Base-by-base conservation (phyloP, 2,329 filamentous ascomycete species). In the Ascochyta fabae region DNA sequence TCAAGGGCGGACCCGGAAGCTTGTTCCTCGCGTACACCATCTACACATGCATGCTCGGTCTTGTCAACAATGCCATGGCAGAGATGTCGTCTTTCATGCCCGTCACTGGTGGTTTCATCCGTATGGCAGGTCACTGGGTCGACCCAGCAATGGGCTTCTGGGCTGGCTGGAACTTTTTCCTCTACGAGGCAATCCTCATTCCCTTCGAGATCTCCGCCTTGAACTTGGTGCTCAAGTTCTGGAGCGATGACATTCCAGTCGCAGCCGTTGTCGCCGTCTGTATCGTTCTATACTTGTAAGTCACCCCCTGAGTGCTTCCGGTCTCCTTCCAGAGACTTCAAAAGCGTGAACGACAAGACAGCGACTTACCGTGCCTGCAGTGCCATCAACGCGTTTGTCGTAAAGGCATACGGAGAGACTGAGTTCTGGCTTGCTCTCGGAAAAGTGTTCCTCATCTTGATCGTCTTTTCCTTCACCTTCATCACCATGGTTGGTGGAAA, bases 61-160 rank as follows among this genome's bases (percentile, higher is more conserved):
- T 85, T 44, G 82, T 87, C 70, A 87, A 87, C 78, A 87, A 86
- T 67, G 81, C 80, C 56, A 77, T 86, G 51, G 85, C 86, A 6
- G 86, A 88, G 69, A 88, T 88, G 85, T 77, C 46, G 77, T 81
- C 35, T 79, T 82, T 81, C 55, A 84, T 86, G 78, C 86, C 86
- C 22, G 80, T 88, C 31, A 81, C 80, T 33, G 85, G 85, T 53
- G 83, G 82, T 4, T 88, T 86, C 67, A 82, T 88, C 60, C 84
- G 86, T 52, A 80, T 87, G 62, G 84, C 84, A 6, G 84, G 84
- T 23, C 78, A 84, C 62, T 88, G 84, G 83, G 83, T 84, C 8
- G 86, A 88, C 69, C 46, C 52, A 23, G 52, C 52, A 3, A 49
- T 55, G 85, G 85, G 85, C 15, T 87, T 88, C 64, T 80, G 79